Base-by-base conservation (phyloP, 768 basidiomycete species). In the Auriscalpium microsporum region DNA sequence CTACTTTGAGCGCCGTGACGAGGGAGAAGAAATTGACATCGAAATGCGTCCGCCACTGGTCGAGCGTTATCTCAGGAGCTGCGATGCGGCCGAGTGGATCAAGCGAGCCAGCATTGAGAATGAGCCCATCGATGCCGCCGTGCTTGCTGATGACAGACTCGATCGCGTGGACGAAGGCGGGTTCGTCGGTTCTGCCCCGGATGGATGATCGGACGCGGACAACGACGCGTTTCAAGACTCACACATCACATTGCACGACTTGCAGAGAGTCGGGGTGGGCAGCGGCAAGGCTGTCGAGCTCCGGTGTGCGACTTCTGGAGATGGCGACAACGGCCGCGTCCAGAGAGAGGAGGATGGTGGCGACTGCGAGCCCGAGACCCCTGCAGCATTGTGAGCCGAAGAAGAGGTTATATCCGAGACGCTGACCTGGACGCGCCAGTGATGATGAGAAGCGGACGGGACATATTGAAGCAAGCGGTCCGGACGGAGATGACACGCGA, bases 11-110 rank as follows among this genome's bases (percentile, higher is more conserved):
- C 21, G 88, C 79, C 36, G 82, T 78, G 46, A 95, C 72, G 17
- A 90, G 75, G 1, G 92, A 90, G 72, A 92, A 90, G 69, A 95
- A 86, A 69, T 94, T 95, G 70, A 90, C 75, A 61, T 94, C 86
- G 65, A 95, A 91, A 63, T 84, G 78, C 21, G 67, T 63, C 64
- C 80, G 85, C 90, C 89, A 91, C 19, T 71, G 70, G 52, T 80
- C 75, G 40, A 86, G 59, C 14, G 77, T 67, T n/a, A 70, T 64
- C 9, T 76, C 73, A 37, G 73, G 69, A 47, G 80, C 77, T 14
- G 69, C 75, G 52, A 88, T 78, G 40, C 74, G 76, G 55, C 82
- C 78, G 21, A 93, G 62, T 16, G 91, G 90, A 44, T 85, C 82
- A 21, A 94, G 69, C 0, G 77, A 80, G 4, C 80, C 94, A n/a